phyloP scores from a whole-genome alignment of 352 stramenopile species.

The Globisporangium apiculatum region DNA sequence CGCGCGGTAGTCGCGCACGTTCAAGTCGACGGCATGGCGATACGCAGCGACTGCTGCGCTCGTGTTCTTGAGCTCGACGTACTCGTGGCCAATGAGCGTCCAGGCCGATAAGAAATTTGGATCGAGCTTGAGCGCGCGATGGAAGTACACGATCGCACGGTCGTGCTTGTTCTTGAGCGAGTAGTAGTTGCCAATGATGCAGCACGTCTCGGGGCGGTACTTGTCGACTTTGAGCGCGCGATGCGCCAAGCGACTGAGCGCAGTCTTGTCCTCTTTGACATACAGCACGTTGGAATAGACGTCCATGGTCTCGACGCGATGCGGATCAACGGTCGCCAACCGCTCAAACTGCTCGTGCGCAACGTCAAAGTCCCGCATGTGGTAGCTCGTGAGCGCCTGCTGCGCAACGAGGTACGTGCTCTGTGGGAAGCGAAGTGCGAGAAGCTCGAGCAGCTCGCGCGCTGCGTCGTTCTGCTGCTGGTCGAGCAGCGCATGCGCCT shows the following conservation, averaged over 20 bases:
- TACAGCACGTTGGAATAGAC: constrained; percentile 86
- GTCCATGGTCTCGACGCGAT: constrained; percentile 79
- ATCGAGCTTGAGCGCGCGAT: constrained; percentile 93
- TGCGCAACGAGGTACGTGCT: constrained; percentile 73
- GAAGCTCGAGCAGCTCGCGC: constrained; percentile 36
- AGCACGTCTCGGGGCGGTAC: constrained; percentile 97
- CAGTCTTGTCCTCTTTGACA: constrained; percentile 82
- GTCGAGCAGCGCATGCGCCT: constrained; percentile 70
- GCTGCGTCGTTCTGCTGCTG: constrained; percentile 74
- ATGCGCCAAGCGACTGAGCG: constrained; percentile 87
- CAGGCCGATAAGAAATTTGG: constrained; percentile 93
- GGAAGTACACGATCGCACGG: constrained; percentile 96
- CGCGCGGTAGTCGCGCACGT: constrained; percentile 92
- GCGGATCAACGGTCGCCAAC: constrained; percentile 50
- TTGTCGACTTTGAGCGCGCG: constrained; percentile 93
- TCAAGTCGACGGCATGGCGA: constrained; percentile 90
- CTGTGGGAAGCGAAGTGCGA: constrained; percentile 49
- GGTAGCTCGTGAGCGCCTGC: constrained; percentile 72
- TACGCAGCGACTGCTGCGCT: constrained; percentile 96
- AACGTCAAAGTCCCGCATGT: constrained; percentile 78
- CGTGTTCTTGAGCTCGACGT: constrained; percentile 98
- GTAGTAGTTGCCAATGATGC: constrained; percentile 93
- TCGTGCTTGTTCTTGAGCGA: constrained; percentile 92
- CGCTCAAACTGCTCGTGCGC: constrained; percentile 72
- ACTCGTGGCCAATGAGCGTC: constrained; percentile 98